Evolutionary conservation across 768 basidiomycete species (phyloP), one percentile per base, ranked within the genome.

Genomic region (Lactifluus pinguis): DNA sequence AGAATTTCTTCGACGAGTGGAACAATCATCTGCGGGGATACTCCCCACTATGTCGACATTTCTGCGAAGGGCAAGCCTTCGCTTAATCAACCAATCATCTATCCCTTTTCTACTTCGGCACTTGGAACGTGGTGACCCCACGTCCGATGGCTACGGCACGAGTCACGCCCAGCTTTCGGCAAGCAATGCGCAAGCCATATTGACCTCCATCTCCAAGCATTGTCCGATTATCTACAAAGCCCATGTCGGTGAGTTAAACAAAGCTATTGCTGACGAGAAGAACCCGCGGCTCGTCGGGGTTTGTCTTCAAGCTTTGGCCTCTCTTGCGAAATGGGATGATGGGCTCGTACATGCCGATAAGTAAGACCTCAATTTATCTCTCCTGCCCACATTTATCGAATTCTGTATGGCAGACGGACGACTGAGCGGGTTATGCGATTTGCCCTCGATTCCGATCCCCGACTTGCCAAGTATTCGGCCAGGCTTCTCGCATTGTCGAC

Each of bases 381-480:
- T n/a, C 15, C 34, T n/a, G 29, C 25, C 11, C 17, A 49, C 9
- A 14, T n/a, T 17, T 36, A 34, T 13, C 15, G 53, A 42, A 41
- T 15, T 25, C 49, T 30, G 3, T 32, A 57, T 49, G 64, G 11
- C 61, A 92, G 89, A 69, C 81, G 85, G 39, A 84, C 83, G 0
- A 72, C 83, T 11, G 89, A 93, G 30, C 78, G 85, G 15, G 76
- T 89, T 13, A 74, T 73, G 54, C 80, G 81, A 45, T 80, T 83
- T 65, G 86, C 81, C 0, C 67, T 84, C 34, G 82, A 82, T 29
- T 77, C 81, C 4, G 80, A 87, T 55, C 74, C 77, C 29, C 79
- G 81, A 21, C 83, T 86, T 63, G 88, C 92, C 19, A 98, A 98
- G 71, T 95, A 91, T 70, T 89, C 92, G 1, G 83, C 89, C 2